Conservation (phyloP, 2,329 filamentous ascomycete genomes). For the Calonectria henricotiae region DNA sequence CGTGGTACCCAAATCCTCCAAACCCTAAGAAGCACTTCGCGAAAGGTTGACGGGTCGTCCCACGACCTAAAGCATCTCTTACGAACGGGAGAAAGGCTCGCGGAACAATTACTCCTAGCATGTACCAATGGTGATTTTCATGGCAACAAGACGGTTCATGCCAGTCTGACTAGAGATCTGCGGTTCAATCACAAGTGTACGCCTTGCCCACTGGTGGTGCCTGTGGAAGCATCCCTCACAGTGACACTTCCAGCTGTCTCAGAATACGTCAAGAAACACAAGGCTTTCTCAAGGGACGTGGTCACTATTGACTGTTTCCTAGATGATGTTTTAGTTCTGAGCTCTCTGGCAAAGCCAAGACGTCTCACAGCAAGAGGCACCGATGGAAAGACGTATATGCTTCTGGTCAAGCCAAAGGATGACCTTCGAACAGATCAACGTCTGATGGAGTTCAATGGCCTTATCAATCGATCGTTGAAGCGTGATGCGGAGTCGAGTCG, state of each 20-base stretch:
- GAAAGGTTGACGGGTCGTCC: constrained; percentile 68
- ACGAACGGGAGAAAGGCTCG: constrained; percentile 84
- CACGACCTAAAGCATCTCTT: constrained; percentile 81
- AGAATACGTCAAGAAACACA: constrained; percentile 83
- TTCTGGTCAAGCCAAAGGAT: constrained; percentile 98
- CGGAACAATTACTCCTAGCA: constrained; percentile 84
- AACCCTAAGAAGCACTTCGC: constrained; percentile 64
- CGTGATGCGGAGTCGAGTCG: constrained; percentile 92
- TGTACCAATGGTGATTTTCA: constrained; percentile 85
- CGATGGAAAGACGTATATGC: constrained; percentile 89
- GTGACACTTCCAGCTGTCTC: constrained; percentile 84
- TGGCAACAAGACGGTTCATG: constrained; percentile 76
- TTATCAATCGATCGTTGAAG: constrained; percentile 97
- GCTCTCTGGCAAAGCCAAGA: constrained; percentile 92
- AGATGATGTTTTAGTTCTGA: constrained; percentile 91
- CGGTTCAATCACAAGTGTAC: constrained; percentile 88
- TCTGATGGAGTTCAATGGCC: constrained; percentile 98
- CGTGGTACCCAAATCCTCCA: constrained; percentile 70
- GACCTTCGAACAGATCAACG: constrained; percentile 97
- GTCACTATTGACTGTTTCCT: constrained; percentile 86
- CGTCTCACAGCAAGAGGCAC: constrained; percentile 91
- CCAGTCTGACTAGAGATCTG: constrained; percentile 84
- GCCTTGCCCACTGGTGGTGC: constrained; percentile 89
- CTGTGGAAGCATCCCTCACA: constrained; percentile 87
- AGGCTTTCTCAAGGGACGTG: constrained; percentile 88